Evolutionary conservation across 148 eudicot genomes (phyloP).

Genomic region (Silene uniflora): DNA sequence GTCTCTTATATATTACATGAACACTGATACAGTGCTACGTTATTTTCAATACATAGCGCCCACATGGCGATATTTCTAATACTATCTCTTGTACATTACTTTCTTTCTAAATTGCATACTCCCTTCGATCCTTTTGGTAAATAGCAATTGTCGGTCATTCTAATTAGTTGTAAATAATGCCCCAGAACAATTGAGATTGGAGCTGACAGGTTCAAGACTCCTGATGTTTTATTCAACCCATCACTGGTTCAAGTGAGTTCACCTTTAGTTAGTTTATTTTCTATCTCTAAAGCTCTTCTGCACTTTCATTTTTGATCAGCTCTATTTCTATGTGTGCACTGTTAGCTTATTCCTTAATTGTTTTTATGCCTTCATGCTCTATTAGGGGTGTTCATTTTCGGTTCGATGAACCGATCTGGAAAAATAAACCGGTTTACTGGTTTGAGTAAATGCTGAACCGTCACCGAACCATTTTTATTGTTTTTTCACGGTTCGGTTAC

Average conservation of each 20-base stretch:
- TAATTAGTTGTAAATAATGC: conserved; percentile 18
- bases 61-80: background rate
- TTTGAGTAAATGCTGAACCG: too few species aligned
- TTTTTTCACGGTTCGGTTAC: too few species aligned
- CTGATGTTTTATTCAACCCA: conserved; percentile 95
- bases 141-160: background rate
- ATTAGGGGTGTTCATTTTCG: too few species aligned
- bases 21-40: background rate
- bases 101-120: background rate
- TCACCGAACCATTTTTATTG: too few species aligned
- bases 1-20: background rate
- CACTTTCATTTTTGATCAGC: background rate
- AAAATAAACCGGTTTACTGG: too few species aligned
- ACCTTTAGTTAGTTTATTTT: background rate
- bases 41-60: background rate
- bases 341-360: background rate
- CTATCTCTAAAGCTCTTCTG: background rate
- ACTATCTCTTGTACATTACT: too few species aligned
- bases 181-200: conserved; percentile 95
- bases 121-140: background rate
- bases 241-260: conserved; percentile 72
- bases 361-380: too few species aligned
- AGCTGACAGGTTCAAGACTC: conserved; percentile 94
- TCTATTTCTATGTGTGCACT: background rate
- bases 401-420: too few species aligned